A percentile compares a stretch with the other conserved stretches of the same genome.
Conservation (phyloP, 2,329 filamentous ascomycete species). For the Talaromyces funiculosus region DNA sequence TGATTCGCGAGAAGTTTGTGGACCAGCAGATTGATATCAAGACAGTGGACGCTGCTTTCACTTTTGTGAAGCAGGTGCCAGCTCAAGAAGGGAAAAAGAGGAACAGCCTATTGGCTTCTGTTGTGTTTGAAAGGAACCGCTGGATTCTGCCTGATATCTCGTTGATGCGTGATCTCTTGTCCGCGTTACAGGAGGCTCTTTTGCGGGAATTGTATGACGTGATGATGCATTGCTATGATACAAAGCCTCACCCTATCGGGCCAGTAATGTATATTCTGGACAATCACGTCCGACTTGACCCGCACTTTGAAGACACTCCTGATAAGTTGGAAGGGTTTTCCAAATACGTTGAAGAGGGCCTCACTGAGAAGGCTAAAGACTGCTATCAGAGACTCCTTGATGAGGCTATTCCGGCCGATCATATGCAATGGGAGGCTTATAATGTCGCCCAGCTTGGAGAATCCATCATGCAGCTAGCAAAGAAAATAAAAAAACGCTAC, state of each 20-base stretch:
- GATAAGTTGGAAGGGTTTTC: conserved; percentile 69
- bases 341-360: conserved; percentile 63
- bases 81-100: conserved; percentile 58
- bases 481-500: conserved; percentile 89
- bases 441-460: conserved; percentile 88
- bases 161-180: conserved; percentile 68
- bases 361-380: conserved; percentile 68
- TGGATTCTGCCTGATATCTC: conserved; percentile 67
- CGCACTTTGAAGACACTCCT: conserved; percentile 63
- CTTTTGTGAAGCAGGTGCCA: conserved; percentile 68
- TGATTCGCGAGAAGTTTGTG: conserved; percentile 75
- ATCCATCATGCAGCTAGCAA: conserved; percentile 74
- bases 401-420: conserved; percentile 70
- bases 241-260: conserved; percentile 76
- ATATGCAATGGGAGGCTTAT: conserved; percentile 81
- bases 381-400: conserved; percentile 75
- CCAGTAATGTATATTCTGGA: conserved; percentile 75
- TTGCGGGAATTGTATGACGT: conserved; percentile 81
- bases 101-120: conserved; percentile 43
- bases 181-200: conserved; percentile 70
- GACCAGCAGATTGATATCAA: conserved; percentile 76
- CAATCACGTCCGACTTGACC: conserved; percentile 73
- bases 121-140: conserved; percentile 54
- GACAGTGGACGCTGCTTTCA: conserved; percentile 77
- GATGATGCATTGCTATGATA: conserved; percentile 82